Base-by-base conservation (phyloP, 176 grass and related monocot genomes). In the Carex myosuroides region DNA sequence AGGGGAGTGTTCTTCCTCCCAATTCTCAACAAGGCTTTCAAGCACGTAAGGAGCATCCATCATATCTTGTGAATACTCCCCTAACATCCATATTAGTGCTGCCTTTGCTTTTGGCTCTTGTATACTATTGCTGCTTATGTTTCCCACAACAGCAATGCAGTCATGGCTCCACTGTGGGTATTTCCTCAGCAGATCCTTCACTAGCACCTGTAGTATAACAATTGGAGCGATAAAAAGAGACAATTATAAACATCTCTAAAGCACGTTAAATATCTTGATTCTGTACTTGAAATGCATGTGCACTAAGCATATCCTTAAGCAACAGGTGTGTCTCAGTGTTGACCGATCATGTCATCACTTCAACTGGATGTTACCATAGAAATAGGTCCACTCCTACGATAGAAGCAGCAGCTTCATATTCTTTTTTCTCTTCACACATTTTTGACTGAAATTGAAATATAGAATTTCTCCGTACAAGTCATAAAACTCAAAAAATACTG, bases 51-150 rank as follows among this genome's bases (percentile, higher is more conserved):
- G 97, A 83, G 97, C 91, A 87, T 99, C 97, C 84, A 89, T 60
- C 93, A 99, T 99, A 69, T 99, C 97, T 81, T 96, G 91, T 5
- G 97, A 99, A 90, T 99, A 99, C 91, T 99, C 97, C 89, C 97
- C 97, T 32, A 99, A 81, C 97, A 99, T 99, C 97, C 97, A 99
- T 89, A 99, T 96, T 56, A 94, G 90, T 69, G 97, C 97, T 63
- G 97, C 83, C 93, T 99, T 99, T 26, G 89, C 97, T 90, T 99
- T 96, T 41, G 97, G 97, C 65, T 99, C 93, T 86, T 99, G 93
- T 86, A 99, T 94, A 83, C 93, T 99, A 53, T 94, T 95, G 90
- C 93, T 99, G 79, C 97, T 99, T 60, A 99, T 99, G 90, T 99
- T 99, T 81, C 97, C 93, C 85, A 99, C 97, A 82, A 99, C 97